A percentile compares a stretch with the other conserved stretches of the same genome.
Conservation (phyloP, 1,139 yeast species). For the Blastobotrys buckinghamii region DNA sequence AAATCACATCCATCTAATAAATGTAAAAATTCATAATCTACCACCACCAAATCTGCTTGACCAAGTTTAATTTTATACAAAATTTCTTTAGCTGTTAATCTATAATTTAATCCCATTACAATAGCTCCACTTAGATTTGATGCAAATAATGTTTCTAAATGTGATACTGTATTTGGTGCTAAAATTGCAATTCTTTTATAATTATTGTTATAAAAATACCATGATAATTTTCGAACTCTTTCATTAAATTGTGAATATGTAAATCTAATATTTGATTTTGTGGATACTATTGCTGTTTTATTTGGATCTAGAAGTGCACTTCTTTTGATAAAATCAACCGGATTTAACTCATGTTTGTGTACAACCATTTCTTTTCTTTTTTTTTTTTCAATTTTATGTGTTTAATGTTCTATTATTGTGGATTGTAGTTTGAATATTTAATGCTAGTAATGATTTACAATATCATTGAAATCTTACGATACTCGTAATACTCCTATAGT, state of each 20-base stretch:
- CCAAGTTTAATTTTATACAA: conserved; percentile 32
- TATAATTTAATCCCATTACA: conserved; percentile 34
- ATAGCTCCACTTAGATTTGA: conserved; percentile 34
- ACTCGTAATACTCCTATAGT: no score
- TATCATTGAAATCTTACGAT: no score
- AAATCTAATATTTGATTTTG: conserved; percentile 28
- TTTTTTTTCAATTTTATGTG: no score
- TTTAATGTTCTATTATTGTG: no score
- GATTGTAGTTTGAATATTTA: no score
- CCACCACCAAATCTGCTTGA: conserved; percentile 32
- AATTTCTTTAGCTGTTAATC: conserved; percentile 32
- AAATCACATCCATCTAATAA: conserved; percentile 23
- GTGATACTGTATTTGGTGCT: conserved; percentile 38
- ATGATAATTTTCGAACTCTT: conserved; percentile 31
- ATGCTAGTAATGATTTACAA: no score
- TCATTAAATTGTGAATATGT: conserved; percentile 30
- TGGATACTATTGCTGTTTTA: conserved; percentile 29
- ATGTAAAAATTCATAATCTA: conserved; percentile 31
- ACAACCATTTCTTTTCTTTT: not conserved
- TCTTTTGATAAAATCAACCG: conserved; percentile 34
- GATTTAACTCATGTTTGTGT: conserved; percentile 27
- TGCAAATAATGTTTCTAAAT: conserved; percentile 34
- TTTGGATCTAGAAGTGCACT: conserved; percentile 35
- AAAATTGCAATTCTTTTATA: conserved; percentile 32
- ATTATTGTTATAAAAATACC: conserved; percentile 26